Evolutionary conservation across 2,329 filamentous ascomycete species (phyloP), one percentile per base, ranked within the genome.

Genomic region (Diaporthe humulicola): DNA sequence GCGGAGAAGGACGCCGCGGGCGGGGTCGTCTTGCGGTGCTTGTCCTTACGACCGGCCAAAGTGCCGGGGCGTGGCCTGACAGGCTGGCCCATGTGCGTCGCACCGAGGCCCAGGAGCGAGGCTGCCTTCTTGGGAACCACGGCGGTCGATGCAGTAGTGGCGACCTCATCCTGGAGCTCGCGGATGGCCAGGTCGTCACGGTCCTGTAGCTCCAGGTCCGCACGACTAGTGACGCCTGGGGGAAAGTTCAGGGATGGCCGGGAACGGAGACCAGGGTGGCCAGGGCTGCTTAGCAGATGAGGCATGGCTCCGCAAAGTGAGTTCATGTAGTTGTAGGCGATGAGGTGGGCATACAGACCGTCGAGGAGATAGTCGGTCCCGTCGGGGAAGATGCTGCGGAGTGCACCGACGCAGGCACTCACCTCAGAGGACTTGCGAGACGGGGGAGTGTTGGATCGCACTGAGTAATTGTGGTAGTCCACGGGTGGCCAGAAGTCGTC

Each of bases 261-360:
- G 33, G 52, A 52, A 30, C 56, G 61, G 36, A 76, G 54, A 14
- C 45, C 69, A 19, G 54, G 52, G 33, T 30, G 36, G 15, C 45
- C 28, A 12, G 40, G 30, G 52, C 30, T 50, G 38, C 58, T 54
- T 2, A 36, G 30, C 3, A 71, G 61, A 22, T 61, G 69, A 19
- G 69, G 66, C 42, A 74, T 45, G n/a, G 61, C 56, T 3, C 75
- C 40, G 67, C 82, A 85, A 14, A 87, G 77, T 7, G 82, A 80
- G 58, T 81, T 81, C 70, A 91, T 83, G 81, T 91, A 91, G 80
- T 91, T 91, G 81, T 89, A 91, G 0, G 88, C 89, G 5, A 91
- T 81, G 12, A 91, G 83, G 78, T 92, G 89, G 0, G 90, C 90
- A 78, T 91, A 91, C 8, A 92, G 81, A 0, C 89, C 88, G 70